These are phyloP conservation scores for Westerdykella ornata DNA, from an alignment of 2,329 filamentous ascomycete species.

Conservation along the genomic window DNA sequence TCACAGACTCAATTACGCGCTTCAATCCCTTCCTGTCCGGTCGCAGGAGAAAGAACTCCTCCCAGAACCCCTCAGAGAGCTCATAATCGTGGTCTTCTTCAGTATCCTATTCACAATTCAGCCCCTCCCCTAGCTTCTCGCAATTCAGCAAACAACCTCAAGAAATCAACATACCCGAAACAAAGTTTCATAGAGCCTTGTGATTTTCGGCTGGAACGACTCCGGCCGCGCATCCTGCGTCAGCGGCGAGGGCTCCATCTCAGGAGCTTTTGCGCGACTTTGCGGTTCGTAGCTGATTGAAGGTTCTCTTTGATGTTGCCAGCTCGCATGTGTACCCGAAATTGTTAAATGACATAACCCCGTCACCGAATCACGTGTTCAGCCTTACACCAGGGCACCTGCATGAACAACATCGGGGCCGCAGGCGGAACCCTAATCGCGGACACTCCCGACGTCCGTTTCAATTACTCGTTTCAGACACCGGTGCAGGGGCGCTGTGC, in stretches of 20 bases:
- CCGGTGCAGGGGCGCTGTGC: too few relatives aligned
- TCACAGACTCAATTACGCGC: constrained; percentile 61
- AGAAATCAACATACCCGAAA: constrained; percentile 51
- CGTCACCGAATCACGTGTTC: too few relatives aligned
- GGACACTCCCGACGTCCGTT: too few relatives aligned
- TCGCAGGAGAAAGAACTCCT: constrained; percentile 85
- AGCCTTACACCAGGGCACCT: too few relatives aligned
- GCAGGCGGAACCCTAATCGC: too few relatives aligned
- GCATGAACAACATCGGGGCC: too few relatives aligned
- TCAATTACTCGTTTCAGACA: too few relatives aligned
- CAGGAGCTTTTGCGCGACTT: neutral
- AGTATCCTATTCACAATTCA: too few relatives aligned
- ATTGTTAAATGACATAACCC: too few relatives aligned
- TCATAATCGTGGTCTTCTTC: constrained; percentile 54
- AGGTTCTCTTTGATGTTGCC: neutral
- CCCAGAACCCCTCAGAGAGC: constrained; percentile 87
- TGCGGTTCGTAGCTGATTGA: constrained; percentile 1
- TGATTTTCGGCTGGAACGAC: constrained; percentile 89
- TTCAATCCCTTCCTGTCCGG: constrained; percentile 67
- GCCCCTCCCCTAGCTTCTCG: neutral
- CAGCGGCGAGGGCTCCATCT: constrained; percentile 84
- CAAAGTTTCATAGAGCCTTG: constrained; percentile 77
- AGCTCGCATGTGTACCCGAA: neutral
- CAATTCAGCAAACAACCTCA: neutral
- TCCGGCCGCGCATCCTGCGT: constrained; percentile 87